A percentile compares a stretch with the other conserved stretches of the same genome.
Conservation (phyloP, 495 filamentous ascomycete species). For the Zalerion maritima region DNA sequence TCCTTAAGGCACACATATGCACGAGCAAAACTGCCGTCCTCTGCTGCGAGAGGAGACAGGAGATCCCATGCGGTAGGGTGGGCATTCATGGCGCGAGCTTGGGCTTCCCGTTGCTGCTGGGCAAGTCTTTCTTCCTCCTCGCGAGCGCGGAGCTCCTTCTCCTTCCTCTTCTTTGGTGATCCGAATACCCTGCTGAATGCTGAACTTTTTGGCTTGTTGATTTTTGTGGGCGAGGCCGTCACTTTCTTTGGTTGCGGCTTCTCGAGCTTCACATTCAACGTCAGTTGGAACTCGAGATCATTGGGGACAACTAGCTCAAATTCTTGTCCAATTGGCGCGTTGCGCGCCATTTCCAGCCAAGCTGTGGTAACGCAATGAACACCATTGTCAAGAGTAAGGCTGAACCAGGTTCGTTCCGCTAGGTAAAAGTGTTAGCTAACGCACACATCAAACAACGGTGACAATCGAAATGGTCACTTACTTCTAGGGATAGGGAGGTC, state of each 20-base stretch:
- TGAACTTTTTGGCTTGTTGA: constrained; percentile 52
- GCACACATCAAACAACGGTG: background rate
- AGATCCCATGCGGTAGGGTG: constrained; percentile 71
- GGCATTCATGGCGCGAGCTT: constrained; percentile 38
- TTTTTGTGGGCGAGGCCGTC: constrained; percentile 42
- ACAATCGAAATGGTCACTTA: no score
- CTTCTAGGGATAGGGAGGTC: constrained; percentile 83
- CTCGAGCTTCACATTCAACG: constrained; percentile 86
- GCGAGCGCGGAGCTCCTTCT: constrained; percentile 67
- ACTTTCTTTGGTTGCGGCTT: constrained; percentile 45
- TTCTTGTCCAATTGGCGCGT: constrained; percentile 91
- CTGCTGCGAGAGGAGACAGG: constrained; percentile 67
- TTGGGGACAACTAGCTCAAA: constrained; percentile 95
- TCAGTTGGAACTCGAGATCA: constrained; percentile 93
- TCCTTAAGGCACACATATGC: constrained; percentile 87
- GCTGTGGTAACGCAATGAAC: constrained; percentile 94
- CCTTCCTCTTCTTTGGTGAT: constrained; percentile 87
- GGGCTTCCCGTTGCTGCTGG: constrained; percentile 52
- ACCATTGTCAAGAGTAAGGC: constrained; percentile 89
- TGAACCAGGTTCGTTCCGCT: constrained; percentile 87
- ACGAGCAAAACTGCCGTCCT: constrained; percentile 84
- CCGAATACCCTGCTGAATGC: constrained; percentile 86
- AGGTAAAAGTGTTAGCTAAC: constrained; percentile 12
- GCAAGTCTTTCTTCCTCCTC: constrained; percentile 56
- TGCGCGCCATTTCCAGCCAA: constrained; percentile 85